Base-by-base conservation (phyloP, 129 eudicot genomes). In the Sambucus nigra region DNA sequence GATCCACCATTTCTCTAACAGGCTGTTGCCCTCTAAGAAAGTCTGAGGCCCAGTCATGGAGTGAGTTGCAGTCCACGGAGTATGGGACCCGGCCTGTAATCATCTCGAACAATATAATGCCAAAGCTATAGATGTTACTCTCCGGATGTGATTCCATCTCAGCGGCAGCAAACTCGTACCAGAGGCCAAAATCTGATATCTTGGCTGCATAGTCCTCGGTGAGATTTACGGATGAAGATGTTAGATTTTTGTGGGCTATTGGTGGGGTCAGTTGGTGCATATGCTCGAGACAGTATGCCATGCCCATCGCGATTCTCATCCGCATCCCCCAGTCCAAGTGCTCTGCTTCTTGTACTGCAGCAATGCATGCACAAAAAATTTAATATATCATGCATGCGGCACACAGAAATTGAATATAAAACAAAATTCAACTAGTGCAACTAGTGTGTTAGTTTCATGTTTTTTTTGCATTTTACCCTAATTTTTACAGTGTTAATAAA, bases 181-280 rank as follows among this genome's bases (percentile, higher is more conserved):
- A 80, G 23, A 82, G 73, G 48, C 72, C 76, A 50, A 82, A 72
- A 69, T 91, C 99, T 9, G 99, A 91, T 31, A 86, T 46, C 59
- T 91, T 85, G 57, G 99, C 83, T 26, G 99, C 99, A 35, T 85
- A 91, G 47, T 91, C 99, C 74, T 91, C 95, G 7, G 99, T 79
- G 21, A 91, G 73, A 47, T 80, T 72, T 16, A 91, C 73, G 15
- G 94, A 44, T 13, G 86, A 72, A 4, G 99, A 85, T 59, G 63
- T 72, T 5, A 91, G 71, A 69, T 82, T 74, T 26, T 69, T 61
- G 78, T 79, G 99, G 61, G 76, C 15, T 41, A 76, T 25, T n/a
- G 86, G 84, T 14, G 95, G 99, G 4, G 75, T 63, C 35, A 82
- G 54, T 58, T 77, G 81, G 81, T 91, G 99, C 94, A 91, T 82